Conservation (phyloP, 441 rosid genomes). For the Erodium texanum region DNA sequence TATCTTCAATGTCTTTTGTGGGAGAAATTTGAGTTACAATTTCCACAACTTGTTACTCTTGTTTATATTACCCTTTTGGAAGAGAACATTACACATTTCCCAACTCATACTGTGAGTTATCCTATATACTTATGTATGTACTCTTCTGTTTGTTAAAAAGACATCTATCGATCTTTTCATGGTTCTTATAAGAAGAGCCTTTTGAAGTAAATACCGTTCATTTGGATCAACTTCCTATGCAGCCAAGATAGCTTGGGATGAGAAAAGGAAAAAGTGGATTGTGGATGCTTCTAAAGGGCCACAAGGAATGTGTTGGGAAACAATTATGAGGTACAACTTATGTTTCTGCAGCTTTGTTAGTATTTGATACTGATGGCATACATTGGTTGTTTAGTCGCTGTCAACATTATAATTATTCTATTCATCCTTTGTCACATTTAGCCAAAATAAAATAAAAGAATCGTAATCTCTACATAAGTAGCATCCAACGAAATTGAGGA, state of each 20-base stretch:
- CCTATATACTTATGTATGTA: not conserved
- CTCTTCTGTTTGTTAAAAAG: not conserved
- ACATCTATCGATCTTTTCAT: not conserved
- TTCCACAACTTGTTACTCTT: not conserved
- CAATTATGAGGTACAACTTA: no score
- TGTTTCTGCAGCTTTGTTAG: no score
- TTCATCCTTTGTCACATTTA: not conserved
- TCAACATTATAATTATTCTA: no score
- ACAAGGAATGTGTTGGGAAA: slow-evolving; percentile 25
- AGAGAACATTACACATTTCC: not conserved
- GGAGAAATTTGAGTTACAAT: not conserved
- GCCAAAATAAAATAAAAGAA: not conserved
- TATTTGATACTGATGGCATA: not conserved
- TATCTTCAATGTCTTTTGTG: not conserved
- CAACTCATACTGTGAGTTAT: not conserved
- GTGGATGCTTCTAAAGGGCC: slow-evolving; percentile 39
- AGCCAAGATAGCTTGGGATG: slow-evolving; percentile 53
- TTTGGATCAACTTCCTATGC: slow-evolving; percentile 14
- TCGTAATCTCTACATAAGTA: not conserved
- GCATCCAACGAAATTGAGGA: no score
- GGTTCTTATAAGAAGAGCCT: not conserved
- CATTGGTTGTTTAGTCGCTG: not conserved
- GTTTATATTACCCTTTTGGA: not conserved
- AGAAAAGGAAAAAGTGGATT: slow-evolving; percentile 46
- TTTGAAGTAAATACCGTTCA: not conserved